Percentiles rank a stretch among this genome's conserved stretches.
These are phyloP conservation scores for Mortierella sp. DNA, from an alignment of 371 early-diverging fungal species.

Conservation along the genomic window DNA sequence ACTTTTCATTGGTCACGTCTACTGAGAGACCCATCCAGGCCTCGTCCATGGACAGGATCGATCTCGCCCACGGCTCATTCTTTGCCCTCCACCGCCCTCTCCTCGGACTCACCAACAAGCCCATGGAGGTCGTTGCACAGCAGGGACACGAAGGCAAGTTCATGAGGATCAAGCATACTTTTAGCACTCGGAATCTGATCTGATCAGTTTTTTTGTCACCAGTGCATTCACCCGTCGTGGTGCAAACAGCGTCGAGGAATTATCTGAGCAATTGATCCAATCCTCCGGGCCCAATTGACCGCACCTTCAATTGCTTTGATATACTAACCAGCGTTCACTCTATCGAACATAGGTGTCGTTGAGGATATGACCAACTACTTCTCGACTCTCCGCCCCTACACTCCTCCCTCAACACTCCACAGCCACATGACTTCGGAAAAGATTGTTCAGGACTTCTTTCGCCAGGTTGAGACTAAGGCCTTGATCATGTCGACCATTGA, in stretches of 20 bases:
- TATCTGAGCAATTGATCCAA: slow-evolving; percentile 4
- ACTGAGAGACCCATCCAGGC: slow-evolving; percentile 30
- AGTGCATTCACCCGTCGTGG: neutral
- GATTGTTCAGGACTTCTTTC: slow-evolving; percentile 42
- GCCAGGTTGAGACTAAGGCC: slow-evolving; percentile 21
- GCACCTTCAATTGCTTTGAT: neutral
- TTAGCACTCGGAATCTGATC: neutral
- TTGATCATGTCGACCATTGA: slow-evolving; percentile 6
- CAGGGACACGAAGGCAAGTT: slow-evolving; percentile 33
- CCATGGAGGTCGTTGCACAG: slow-evolving; percentile 17
- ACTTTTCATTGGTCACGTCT: slow-evolving; percentile 28
- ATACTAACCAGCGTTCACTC: neutral
- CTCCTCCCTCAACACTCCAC: slow-evolving; percentile 29
- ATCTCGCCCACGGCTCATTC: slow-evolving; percentile 54
- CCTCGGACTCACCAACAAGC: slow-evolving; percentile 40
- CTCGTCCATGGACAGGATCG: slow-evolving; percentile 43
- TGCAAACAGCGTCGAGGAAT: neutral
- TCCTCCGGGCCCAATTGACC: neutral
- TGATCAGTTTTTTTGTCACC: neutral
- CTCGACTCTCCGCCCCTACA: slow-evolving; percentile 43
- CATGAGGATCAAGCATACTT: neutral
- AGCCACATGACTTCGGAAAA: slow-evolving; percentile 23
- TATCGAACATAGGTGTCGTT: slow-evolving; percentile 16
- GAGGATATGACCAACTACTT: slow-evolving; percentile 45
- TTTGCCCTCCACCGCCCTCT: slow-evolving; percentile 57